Base-by-base conservation (phyloP, 2,329 filamentous ascomycete species). In the Exutisphaerella laricina region DNA sequence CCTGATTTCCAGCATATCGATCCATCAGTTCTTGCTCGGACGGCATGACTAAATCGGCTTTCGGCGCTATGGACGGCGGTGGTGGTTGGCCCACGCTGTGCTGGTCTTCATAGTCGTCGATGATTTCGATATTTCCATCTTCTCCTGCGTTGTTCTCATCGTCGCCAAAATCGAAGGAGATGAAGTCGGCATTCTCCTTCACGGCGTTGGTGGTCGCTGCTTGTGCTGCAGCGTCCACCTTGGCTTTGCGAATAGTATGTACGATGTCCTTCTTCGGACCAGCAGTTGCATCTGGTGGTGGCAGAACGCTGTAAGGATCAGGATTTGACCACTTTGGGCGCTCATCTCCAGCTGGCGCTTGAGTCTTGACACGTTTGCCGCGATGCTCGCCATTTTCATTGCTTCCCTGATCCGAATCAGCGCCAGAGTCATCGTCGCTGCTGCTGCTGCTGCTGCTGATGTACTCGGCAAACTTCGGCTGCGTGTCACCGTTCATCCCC, bases 241-340 rank as follows among this genome's bases (percentile, higher is more conserved):
- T 85, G 2, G 89, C 87, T 61, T 95, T 96, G 55, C 89, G 82
- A 55, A 97, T 96, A 48, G 95, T 67, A 58, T 94, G 86, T 25
- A 97, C 86, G 28, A 96, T 83, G 53, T 96, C 88, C 54, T 80
- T 82, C 65, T 84, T 88, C 66, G 92, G 94, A 14, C 77, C 75
- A 28, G 78, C 73, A 4, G 71, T 73, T 41, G 88, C 84, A 51
- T 89, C 84, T 0, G 82, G 78, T 5, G 88, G 88, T 6, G 90
- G 90, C 7, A 95, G 71, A 2, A 80, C 85, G 4, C 87, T 94
- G 65, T 97, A 96, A 0, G 89, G 88, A 62, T 97, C 90, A 3
- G 90, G 89, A 56, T 97, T 97, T 4, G 88, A 95, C 90, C 90
- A 97, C 63, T 85, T 88, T 3, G 88, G 88, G 4, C 62, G 61